These are phyloP conservation scores for Pseudocercospora crystallina DNA, from an alignment of 2,329 filamentous ascomycete species.

Conservation along the genomic window DNA sequence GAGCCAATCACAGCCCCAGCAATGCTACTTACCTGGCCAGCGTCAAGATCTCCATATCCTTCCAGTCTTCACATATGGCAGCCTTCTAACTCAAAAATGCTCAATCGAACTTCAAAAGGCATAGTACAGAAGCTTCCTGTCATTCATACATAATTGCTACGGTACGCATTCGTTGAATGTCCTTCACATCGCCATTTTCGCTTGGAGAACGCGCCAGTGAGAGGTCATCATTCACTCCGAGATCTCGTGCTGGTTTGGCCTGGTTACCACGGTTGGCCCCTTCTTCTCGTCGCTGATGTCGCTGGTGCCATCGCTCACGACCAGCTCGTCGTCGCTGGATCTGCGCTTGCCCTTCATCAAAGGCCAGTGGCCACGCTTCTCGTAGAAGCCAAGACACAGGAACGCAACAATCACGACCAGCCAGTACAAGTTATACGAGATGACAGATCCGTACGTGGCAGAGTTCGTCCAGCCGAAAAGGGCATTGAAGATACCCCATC, in stretches of 20 bases:
- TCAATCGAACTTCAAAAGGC: too few relatives aligned
- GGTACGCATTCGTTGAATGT: not conserved
- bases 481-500: conserved; percentile 86
- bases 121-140: too few relatives aligned
- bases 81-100: too few relatives aligned
- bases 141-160: too few relatives aligned
- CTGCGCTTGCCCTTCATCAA: conserved; percentile 39
- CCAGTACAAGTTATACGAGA: conserved; percentile 90
- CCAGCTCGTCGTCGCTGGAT: conserved; percentile 17
- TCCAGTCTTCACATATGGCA: too few relatives aligned
- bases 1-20: not conserved
- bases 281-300: conserved; percentile 23
- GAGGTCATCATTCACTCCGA: conserved; percentile 4
- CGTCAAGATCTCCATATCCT: too few relatives aligned
- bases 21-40: not conserved
- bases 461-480: conserved; percentile 86
- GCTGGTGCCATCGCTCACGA: conserved; percentile 26
- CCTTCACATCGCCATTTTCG: not conserved
- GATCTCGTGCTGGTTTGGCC: conserved; percentile 6
- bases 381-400: conserved; percentile 64
- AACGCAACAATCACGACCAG: conserved; percentile 66
- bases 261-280: conserved; percentile 9
- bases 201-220: not conserved
- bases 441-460: conserved; percentile 81
- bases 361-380: conserved; percentile 55